Evolutionary conservation across 352 stramenopile genomes (phyloP).

Genomic region (Elongisporangium senticosum): DNA sequence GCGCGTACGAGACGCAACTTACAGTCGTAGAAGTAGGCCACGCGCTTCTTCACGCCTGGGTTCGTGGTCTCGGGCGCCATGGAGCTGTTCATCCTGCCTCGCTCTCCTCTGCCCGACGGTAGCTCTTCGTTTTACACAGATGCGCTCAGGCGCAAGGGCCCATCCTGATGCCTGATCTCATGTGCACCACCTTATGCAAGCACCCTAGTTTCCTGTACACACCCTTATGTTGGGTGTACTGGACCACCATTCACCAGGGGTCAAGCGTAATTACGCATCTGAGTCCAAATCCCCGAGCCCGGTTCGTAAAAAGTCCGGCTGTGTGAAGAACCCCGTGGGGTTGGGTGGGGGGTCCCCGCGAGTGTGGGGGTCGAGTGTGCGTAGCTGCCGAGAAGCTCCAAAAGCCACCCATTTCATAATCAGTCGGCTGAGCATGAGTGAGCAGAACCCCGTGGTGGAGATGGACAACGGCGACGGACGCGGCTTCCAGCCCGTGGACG

Average conservation of each 20-base stretch:
- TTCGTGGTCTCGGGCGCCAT: slow-evolving; percentile 20
- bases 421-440: slow-evolving; percentile 16
- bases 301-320: neutral
- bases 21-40: slow-evolving; percentile 91
- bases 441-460: slow-evolving; percentile 53
- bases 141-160: neutral
- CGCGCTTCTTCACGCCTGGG: slow-evolving; percentile 56
- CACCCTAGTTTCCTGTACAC: neutral
- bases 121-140: neutral
- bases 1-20: neutral
- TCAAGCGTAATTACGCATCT: neutral
- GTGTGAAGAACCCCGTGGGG: neutral
- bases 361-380: neutral
- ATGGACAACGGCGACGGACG: slow-evolving; percentile 58
- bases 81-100: slow-evolving; percentile 11
- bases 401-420: slow-evolving; percentile 5
- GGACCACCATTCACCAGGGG: neutral
- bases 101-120: neutral
- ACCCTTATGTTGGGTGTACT: neutral
- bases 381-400: slow-evolving; percentile 1
- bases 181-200: neutral
- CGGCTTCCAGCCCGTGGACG: slow-evolving; percentile 54
- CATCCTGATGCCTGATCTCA: neutral
- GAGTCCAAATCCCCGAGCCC: neutral
- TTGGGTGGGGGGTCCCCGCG: neutral